phyloP scores from a whole-genome alignment of 208 protist species.

The Lotmaria passim region DNA sequence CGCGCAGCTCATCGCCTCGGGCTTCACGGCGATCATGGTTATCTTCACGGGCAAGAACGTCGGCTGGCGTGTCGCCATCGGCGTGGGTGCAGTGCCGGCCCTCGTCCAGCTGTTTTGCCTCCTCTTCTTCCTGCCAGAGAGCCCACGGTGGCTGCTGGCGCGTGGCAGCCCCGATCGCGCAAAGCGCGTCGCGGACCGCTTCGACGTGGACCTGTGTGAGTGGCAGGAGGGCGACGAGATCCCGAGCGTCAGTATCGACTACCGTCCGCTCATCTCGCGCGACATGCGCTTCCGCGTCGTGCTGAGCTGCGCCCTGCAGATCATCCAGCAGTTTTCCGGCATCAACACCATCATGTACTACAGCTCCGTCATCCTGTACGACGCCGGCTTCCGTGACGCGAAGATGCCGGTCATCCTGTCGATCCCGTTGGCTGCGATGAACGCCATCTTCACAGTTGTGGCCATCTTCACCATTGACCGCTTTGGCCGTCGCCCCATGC shows the following conservation, averaged over 20 bases:
- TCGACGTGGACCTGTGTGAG: constrained; percentile 69
- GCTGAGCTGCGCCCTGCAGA: constrained; percentile 85
- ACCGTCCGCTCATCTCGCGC: constrained; percentile 51
- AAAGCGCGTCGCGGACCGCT: constrained; percentile 52
- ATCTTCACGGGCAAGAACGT: constrained; percentile 73
- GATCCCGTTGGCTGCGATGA: constrained; percentile 88
- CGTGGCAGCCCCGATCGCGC: constrained; percentile 56
- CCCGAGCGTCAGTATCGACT: constrained; percentile 59
- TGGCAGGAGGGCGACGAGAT: constrained; percentile 43
- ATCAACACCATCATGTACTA: constrained; percentile 96
- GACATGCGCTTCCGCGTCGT: constrained; percentile 75
- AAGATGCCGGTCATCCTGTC: constrained; percentile 85
- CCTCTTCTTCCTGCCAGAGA: constrained; percentile 86
- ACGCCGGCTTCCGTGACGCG: constrained; percentile 75
- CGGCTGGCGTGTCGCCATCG: constrained; percentile 91
- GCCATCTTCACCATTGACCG: constrained; percentile 85
- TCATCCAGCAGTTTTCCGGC: constrained; percentile 92
- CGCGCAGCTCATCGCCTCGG: constrained; percentile 84
- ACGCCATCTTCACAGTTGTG: constrained; percentile 83
- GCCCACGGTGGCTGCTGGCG: constrained; percentile 82
- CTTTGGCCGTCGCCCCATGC: constrained; percentile 70
- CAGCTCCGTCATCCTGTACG: constrained; percentile 86
- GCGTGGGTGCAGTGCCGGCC: constrained; percentile 79
- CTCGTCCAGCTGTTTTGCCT: constrained; percentile 84
- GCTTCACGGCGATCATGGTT: constrained; percentile 72